Percentiles rank a stretch among this genome's conserved stretches.
These are phyloP conservation scores for Xylariaceae sp. DNA, from an alignment of 2,329 filamentous ascomycete species.

Conservation along the genomic window DNA sequence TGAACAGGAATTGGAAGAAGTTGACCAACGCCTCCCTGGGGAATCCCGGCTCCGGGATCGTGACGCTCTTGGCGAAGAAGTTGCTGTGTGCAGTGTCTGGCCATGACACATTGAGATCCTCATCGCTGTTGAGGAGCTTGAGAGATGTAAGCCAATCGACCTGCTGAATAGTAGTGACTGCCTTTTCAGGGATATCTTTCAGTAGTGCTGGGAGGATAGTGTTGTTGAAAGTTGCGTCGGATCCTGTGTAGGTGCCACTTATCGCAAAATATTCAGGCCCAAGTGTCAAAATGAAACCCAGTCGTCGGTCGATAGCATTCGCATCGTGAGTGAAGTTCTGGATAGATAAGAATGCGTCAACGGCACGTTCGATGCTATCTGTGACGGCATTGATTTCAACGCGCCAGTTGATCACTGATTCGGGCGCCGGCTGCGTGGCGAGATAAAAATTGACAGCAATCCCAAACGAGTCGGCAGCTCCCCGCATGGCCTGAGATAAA, in stretches of 20 bases:
- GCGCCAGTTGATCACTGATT: conserved; percentile 41
- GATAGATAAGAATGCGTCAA: conserved; percentile 28
- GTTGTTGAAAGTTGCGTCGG: conserved; percentile 25
- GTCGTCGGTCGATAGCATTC: conserved; percentile 32
- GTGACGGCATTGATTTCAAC: conserved; percentile 23
- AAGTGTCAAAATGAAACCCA: conserved; percentile 36
- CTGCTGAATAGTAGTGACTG: conserved; percentile 6
- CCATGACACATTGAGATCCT: conserved; percentile 17
- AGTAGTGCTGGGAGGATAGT: conserved; percentile 34
- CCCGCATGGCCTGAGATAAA: conserved; percentile 41
- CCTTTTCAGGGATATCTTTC: conserved; percentile 18
- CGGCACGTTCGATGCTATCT: conserved; percentile 19
- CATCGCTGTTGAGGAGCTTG: conserved; percentile 21
- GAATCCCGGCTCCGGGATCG: conserved; percentile 33
- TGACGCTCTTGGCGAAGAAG: conserved; percentile 43
- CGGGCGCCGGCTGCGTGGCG: conserved; percentile 37
- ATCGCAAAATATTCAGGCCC: conserved; percentile 31
- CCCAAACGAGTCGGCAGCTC: conserved; percentile 45
- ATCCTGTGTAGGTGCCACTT: conserved; percentile 40
- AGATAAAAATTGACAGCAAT: conserved; percentile 43
- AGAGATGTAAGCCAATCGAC: conserved; percentile 30
- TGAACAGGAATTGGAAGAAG: conserved; percentile 32
- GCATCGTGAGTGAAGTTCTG: conserved; percentile 40
- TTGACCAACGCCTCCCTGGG: conserved; percentile 21
- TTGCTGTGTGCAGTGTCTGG: conserved; percentile 25